Evolutionary conservation across 2,329 filamentous ascomycete species (phyloP).

Genomic region (Plectosphaerella cucumerina): DNA sequence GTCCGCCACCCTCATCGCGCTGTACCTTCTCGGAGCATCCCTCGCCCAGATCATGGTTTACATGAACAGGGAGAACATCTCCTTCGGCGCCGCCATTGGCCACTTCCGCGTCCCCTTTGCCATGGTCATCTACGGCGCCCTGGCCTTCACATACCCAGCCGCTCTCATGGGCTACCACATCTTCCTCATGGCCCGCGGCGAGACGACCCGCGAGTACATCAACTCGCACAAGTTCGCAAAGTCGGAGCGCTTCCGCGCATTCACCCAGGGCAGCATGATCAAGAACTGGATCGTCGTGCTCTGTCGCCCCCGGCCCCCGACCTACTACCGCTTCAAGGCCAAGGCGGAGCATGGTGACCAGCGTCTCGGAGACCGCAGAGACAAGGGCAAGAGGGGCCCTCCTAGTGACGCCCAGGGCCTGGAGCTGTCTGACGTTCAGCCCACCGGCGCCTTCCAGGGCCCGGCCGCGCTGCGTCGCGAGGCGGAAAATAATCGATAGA

Average conservation of each 20-base stretch:
- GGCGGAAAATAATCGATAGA: conserved; percentile 5
- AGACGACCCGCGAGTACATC: conserved; percentile 94
- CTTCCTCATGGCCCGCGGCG: conserved; percentile 83
- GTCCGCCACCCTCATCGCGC: conserved; percentile 68
- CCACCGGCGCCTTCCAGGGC: conserved; percentile 47
- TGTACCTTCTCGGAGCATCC: conserved; percentile 73
- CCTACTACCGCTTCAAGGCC: conserved; percentile 83
- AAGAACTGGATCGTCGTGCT: conserved; percentile 81
- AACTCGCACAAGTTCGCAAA: conserved; percentile 95
- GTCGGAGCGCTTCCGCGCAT: conserved; percentile 86
- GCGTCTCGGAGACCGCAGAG: conserved; percentile 60
- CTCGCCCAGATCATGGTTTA: conserved; percentile 80
- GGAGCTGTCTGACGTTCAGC: conserved; percentile 67
- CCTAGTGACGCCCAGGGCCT: conserved; percentile 51
- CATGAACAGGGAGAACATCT: conserved; percentile 55
- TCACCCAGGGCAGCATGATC: conserved; percentile 70
- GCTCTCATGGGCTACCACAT: conserved; percentile 85
- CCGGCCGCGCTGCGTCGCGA: conserved; percentile 41
- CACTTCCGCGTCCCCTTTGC: conserved; percentile 79
- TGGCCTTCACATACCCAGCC: conserved; percentile 75
- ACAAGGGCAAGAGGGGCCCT: conserved; percentile 34
- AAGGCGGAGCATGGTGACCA: conserved; percentile 78
- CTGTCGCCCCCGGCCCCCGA: conserved; percentile 77
- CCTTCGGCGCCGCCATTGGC: conserved; percentile 64
- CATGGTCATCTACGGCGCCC: conserved; percentile 76